Evolutionary conservation across 768 basidiomycete species (phyloP).

Genomic region (Lyophyllum shimeji): DNA sequence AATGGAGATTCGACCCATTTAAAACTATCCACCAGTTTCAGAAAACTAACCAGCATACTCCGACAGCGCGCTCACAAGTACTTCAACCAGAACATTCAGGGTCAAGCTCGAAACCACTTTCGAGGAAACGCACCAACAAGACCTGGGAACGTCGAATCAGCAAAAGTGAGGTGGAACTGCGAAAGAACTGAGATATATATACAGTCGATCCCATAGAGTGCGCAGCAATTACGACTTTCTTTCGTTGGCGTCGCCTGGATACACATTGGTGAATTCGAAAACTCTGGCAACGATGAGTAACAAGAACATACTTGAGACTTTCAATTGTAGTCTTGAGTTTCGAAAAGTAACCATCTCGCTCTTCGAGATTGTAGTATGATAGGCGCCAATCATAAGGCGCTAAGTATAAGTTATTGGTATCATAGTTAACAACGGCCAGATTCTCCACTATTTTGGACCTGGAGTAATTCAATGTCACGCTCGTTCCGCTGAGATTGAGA

Average conservation of each 20-base stretch:
- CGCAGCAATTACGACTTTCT: conserved; percentile 80
- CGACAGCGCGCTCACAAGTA: conserved; percentile 69
- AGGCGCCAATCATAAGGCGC: conserved; percentile 92
- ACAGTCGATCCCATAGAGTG: conserved; percentile 89
- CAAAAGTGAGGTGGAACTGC: not conserved
- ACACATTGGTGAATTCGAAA: not conserved
- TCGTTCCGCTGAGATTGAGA: not conserved
- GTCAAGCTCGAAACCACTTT: conserved; percentile 1
- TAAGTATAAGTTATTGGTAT: conserved; percentile 83
- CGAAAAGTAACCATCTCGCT: conserved; percentile 87
- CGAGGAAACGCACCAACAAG: conserved; percentile 42
- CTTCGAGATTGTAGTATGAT: conserved; percentile 88
- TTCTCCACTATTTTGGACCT: conserved; percentile 96
- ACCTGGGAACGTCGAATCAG: conserved; percentile 28
- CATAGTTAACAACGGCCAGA: conserved; percentile 89
- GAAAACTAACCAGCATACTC: conserved; percentile 6
- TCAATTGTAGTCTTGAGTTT: conserved; percentile 82
- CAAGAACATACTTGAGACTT: conserved; percentile 56
- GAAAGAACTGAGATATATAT: conserved; percentile 21
- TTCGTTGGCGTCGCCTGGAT: conserved; percentile 60
- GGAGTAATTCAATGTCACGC: not conserved
- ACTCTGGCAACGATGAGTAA: not conserved
- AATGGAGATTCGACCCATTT: conserved; percentile 95
- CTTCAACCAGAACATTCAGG: conserved; percentile 36
- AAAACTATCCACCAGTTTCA: conserved; percentile 49